Conservation (phyloP, 169 alveolate species). For the Plasmodium sp. region DNA sequence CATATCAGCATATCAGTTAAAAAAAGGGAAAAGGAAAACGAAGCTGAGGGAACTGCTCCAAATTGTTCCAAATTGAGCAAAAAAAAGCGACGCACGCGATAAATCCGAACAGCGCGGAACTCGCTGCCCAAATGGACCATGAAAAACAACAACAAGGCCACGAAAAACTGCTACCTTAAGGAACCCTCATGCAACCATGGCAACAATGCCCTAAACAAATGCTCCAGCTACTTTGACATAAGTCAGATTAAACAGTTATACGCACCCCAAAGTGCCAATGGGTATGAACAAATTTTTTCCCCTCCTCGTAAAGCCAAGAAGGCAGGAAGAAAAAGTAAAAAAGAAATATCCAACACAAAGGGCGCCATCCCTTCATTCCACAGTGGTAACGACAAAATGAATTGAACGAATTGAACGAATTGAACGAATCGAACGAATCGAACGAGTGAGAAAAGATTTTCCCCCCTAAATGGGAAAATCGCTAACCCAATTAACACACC, state of each 20-base stretch:
- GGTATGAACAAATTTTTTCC: constrained; percentile 49
- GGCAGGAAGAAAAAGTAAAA: constrained; percentile 14
- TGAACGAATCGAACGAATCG: background rate
- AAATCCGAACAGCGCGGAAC: background rate
- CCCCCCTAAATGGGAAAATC: background rate
- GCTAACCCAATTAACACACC: background rate
- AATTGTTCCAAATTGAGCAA: background rate
- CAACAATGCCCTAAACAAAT: constrained; percentile 6
- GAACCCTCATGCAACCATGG: background rate
- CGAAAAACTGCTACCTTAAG: constrained; percentile 4
- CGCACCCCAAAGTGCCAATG: constrained; percentile 1
- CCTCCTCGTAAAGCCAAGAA: background rate
- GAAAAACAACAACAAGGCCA: constrained; percentile 23
- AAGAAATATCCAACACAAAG: background rate
- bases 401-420: background rate
- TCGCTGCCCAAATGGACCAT: background rate
- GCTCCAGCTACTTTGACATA: constrained; percentile 40
- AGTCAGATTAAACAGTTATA: constrained; percentile 26
- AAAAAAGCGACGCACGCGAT: background rate
- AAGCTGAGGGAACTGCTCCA: background rate
- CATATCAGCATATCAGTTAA: background rate
- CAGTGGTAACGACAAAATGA: constrained; percentile 6
- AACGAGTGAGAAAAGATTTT: background rate
- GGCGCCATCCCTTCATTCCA: background rate
- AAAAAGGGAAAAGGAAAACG: background rate